These are phyloP conservation scores for Aspergillus phoenicis DNA, from an alignment of 2,329 filamentous ascomycete species.

Conservation along the genomic window DNA sequence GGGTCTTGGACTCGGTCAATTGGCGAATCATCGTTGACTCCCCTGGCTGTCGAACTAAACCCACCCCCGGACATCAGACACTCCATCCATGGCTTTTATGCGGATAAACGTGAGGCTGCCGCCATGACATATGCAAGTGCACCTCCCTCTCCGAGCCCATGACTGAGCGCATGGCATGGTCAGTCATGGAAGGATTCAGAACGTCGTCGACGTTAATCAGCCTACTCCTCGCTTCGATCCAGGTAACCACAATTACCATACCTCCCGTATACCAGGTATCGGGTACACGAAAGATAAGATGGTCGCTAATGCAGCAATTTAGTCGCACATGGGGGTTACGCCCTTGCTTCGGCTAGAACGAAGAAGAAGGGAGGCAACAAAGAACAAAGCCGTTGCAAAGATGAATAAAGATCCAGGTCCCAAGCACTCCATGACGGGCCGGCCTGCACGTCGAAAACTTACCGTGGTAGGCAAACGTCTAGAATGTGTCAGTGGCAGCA, in stretches of 20 bases:
- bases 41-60: background rate
- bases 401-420: background rate
- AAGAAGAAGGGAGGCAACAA: background rate
- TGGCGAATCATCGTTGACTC: constrained; percentile 7
- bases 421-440: constrained; percentile 2
- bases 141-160: constrained; percentile 6
- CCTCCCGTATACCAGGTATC: constrained; percentile 1
- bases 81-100: background rate
- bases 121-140: constrained; percentile 15
- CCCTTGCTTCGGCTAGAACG: constrained; percentile 12
- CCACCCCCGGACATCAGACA: background rate
- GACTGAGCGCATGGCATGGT: constrained; percentile 2
- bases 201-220: background rate
- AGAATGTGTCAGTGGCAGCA: constrained; percentile 7
- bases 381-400: background rate
- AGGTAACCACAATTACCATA: constrained; percentile 11
- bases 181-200: constrained; percentile 8
- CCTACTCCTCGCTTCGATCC: background rate
- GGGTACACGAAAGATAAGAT: constrained; percentile 10
- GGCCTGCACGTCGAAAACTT: constrained; percentile 5
- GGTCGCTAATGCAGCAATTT: background rate
- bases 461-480: constrained; percentile 3
- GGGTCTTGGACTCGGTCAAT: constrained; percentile 6
- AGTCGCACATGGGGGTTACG: constrained; percentile 11
- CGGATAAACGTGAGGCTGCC: constrained; percentile 18